Percentiles rank a stretch among this genome's conserved stretches.
phyloP scores from a whole-genome alignment of 2,329 filamentous ascomycete species.

The Colletotrichum musicola region DNA sequence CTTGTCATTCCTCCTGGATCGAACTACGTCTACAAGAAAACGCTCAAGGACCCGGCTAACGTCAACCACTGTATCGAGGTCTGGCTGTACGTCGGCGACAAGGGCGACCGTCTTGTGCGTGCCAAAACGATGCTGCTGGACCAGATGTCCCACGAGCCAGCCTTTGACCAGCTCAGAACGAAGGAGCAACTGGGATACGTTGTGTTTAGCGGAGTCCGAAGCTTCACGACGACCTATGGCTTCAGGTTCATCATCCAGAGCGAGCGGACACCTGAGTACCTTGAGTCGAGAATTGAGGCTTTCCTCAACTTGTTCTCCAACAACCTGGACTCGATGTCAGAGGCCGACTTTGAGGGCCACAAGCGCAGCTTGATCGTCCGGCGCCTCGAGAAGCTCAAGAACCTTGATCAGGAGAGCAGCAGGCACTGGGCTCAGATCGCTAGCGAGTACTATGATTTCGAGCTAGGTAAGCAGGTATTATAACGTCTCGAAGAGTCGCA shows the following conservation, averaged over 20 bases:
- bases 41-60: slow-evolving; percentile 86
- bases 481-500: not conserved
- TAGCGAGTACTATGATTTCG: slow-evolving; percentile 90
- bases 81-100: slow-evolving; percentile 77
- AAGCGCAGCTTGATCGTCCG: slow-evolving; percentile 91
- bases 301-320: slow-evolving; percentile 80
- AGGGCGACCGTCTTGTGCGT: slow-evolving; percentile 75
- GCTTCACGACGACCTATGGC: slow-evolving; percentile 81
- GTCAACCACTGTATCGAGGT: slow-evolving; percentile 90
- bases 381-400: slow-evolving; percentile 91
- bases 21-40: slow-evolving; percentile 86
- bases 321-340: slow-evolving; percentile 79
- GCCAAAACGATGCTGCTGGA: slow-evolving; percentile 85
- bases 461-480: slow-evolving; percentile 72
- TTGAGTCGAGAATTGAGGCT: slow-evolving; percentile 88
- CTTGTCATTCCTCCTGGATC: slow-evolving; percentile 82
- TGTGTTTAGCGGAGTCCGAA: slow-evolving; percentile 84
- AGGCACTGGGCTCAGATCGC: slow-evolving; percentile 89
- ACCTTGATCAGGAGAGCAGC: slow-evolving; percentile 84
- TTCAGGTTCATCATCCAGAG: slow-evolving; percentile 95
- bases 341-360: slow-evolving; percentile 88
- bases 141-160: slow-evolving; percentile 92
- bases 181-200: slow-evolving; percentile 99
- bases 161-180: slow-evolving; percentile 93
- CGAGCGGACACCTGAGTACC: slow-evolving; percentile 84